Base-by-base conservation (phyloP, 148 eudicot genomes). In the Bassia scoparia region DNA sequence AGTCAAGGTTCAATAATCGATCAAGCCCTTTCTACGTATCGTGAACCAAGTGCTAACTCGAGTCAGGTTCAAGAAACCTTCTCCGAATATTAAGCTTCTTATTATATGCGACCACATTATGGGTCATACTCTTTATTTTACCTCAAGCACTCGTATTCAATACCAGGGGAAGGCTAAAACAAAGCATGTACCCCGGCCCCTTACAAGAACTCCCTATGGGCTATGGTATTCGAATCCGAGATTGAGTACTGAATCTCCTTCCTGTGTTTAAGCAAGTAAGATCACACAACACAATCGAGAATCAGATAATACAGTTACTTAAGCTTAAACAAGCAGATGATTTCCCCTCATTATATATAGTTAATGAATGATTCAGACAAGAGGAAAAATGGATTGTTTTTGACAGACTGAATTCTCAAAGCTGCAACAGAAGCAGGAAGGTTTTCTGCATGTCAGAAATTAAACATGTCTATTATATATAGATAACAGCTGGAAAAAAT, bases 401-500 rank as follows among this genome's bases (percentile, higher is more conserved):
- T 35, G 46, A 63, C 46, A 63, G 46, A 31, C 67, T 61, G 68
- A 61, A 55, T 30, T 9, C 30, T 2, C 35, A 52, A 24, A 29
- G 41, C 59, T 23, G 73, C 46, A 76, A 61, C 49, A 68, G 67
- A 55, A 61, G 69, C 62, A 55, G 70, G 72, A n/a, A 50, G 44
- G 17, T 8, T 5, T 23, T n/a, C 29, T 31, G 29, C 3, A 54
- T 69, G 79, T 77, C 80, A 77, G 80, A 77, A 55, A 77, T 77
- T 41, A 71, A 71, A 77, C 26, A 71, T 67, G 61, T 59, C 62
- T 6, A 52, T 16, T 18, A 2, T 9, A 13, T 2, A 41, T 41
- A 41, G 33, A 77, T n/a, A 72, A 78, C 81, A 78, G 81, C 81
- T 73, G 81, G 77, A 72, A 73, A 48, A 64, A 5, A 54, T 27